Evolutionary conservation across 805 yeast species (phyloP), one percentile per base, ranked within the genome.

Genomic region (Komagataella kurtzmanii): DNA sequence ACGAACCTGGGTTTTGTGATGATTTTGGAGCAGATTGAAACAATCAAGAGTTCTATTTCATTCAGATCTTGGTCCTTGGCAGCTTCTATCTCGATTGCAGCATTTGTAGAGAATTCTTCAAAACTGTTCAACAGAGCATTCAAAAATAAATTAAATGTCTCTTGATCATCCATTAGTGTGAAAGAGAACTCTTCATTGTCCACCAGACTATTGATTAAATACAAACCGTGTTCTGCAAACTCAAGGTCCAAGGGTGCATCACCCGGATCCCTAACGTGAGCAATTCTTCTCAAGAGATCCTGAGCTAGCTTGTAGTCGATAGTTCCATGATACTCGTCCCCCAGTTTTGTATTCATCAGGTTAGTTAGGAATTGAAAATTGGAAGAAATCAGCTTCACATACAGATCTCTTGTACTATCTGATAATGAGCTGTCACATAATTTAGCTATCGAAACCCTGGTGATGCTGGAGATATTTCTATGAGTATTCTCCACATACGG

Each of bases 1-100:
- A 59, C 62, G 51, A 60, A 66, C 46, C 65, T 61, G 53, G 68
- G 74, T 52, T 69, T 70, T 2, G 56, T 49, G 2, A 60, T 49
- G 7, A 67, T 49, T 14, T 56, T 58, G 46, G 56, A 55, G 24
- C 61, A 59, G 7, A 64, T 55, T 2, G 59, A 53, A 12, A 68
- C 44, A 21, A 63, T 56, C 4, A 61, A 44, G 3, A 59, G 40
- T 46, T 60, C 60, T 6, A 54, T 46, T 30, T 53, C 49, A 17
- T 54, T 49, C n/a, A 56, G 47, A 10, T 17, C 50, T 17, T 43
- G 47, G 17, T 48, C 45, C 8, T 50, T 52, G 12, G 10, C 10
- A 10, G 14, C 6, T 30, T 30, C 40, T 14, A 30, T 30, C 6
- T 30, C 40, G 3, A 14, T 3, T 30, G 40, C 40, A 30, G n/a